Evolutionary conservation across 129 eudicot species (phyloP).

Genomic region (Arctium lappa): DNA sequence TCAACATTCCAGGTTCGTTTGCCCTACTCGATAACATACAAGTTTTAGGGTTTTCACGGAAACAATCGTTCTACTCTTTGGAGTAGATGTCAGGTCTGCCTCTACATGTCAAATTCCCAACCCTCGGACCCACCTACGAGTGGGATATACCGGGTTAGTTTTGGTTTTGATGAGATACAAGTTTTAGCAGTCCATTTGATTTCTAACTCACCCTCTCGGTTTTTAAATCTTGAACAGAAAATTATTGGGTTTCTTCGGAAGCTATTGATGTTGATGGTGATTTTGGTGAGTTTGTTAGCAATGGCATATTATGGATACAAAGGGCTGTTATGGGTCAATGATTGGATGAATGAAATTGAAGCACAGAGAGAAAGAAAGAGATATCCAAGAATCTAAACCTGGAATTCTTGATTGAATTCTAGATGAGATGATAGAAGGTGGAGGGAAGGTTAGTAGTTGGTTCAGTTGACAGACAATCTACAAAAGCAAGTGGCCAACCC

Average conservation of each 20-base stretch:
- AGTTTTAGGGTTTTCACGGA: background rate
- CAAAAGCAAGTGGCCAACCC: slow-evolving; percentile 14
- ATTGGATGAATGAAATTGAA: slow-evolving; percentile 91
- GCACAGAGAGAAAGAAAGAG: slow-evolving; percentile 51
- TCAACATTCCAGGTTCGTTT: slow-evolving; percentile 60
- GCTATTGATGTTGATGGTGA: slow-evolving; percentile 43
- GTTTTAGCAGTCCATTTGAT: background rate
- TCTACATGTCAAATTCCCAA: too few relatives aligned
- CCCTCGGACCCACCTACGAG: background rate
- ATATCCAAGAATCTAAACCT: slow-evolving; percentile 40
- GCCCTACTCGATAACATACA: background rate
- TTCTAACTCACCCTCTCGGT: background rate
- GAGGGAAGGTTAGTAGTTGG: slow-evolving; percentile 18
- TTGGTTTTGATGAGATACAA: background rate
- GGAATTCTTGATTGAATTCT: slow-evolving; percentile 7
- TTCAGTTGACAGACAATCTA: slow-evolving; percentile 5
- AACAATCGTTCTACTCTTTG: background rate
- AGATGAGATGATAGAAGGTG: background rate
- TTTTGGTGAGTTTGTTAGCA: slow-evolving; percentile 42
- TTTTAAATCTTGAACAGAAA: slow-evolving; percentile 45
- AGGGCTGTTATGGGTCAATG: slow-evolving; percentile 70
- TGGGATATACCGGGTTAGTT: background rate
- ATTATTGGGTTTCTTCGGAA: slow-evolving; percentile 33
- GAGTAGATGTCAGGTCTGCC: background rate
- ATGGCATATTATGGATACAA: slow-evolving; percentile 64